phyloP scores from a whole-genome alignment of 2,329 filamentous ascomycete genomes.

The Arthrobotrys iridis region DNA sequence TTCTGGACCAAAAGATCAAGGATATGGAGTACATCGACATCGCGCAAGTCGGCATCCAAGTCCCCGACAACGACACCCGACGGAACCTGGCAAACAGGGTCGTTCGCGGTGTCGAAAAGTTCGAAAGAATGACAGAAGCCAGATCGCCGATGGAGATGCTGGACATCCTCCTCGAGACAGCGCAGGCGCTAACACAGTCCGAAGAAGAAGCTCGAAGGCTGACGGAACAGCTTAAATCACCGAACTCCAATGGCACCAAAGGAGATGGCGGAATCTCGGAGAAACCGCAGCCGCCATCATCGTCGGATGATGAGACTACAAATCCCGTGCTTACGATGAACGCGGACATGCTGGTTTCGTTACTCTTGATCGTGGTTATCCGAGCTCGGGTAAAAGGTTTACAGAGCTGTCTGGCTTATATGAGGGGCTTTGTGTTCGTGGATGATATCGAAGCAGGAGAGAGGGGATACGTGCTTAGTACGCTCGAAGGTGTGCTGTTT shows the following conservation, averaged over 20 bases:
- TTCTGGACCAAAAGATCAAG: slow-evolving; percentile 86
- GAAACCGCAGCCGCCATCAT: slow-evolving; percentile 66
- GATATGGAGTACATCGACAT: slow-evolving; percentile 96
- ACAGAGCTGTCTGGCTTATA: slow-evolving; percentile 89
- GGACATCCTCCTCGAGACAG: slow-evolving; percentile 78
- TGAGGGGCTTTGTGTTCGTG: slow-evolving; percentile 96
- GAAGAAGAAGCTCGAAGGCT: slow-evolving; percentile 61
- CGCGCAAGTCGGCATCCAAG: slow-evolving; percentile 88
- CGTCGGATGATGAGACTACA: slow-evolving; percentile 60
- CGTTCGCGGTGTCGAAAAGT: slow-evolving; percentile 82
- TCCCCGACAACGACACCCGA: slow-evolving; percentile 79
- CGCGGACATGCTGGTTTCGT: slow-evolving; percentile 90
- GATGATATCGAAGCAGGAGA: slow-evolving; percentile 97
- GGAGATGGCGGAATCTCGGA: slow-evolving; percentile 61
- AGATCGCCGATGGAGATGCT: slow-evolving; percentile 90
- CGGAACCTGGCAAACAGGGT: slow-evolving; percentile 81
- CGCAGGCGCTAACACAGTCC: slow-evolving; percentile 81
- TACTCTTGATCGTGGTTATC: slow-evolving; percentile 91
- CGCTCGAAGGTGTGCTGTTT: slow-evolving; percentile 89
- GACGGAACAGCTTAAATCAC: slow-evolving; percentile 63
- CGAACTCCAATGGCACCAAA: neutral
- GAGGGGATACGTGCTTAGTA: slow-evolving; percentile 94
- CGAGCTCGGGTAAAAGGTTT: slow-evolving; percentile 86
- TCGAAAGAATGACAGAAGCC: slow-evolving; percentile 81
- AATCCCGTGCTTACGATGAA: slow-evolving; percentile 73